These are phyloP conservation scores for Poteriospumella lacustris DNA, from an alignment of 108 stramenopile genomes.

Conservation along the genomic window DNA sequence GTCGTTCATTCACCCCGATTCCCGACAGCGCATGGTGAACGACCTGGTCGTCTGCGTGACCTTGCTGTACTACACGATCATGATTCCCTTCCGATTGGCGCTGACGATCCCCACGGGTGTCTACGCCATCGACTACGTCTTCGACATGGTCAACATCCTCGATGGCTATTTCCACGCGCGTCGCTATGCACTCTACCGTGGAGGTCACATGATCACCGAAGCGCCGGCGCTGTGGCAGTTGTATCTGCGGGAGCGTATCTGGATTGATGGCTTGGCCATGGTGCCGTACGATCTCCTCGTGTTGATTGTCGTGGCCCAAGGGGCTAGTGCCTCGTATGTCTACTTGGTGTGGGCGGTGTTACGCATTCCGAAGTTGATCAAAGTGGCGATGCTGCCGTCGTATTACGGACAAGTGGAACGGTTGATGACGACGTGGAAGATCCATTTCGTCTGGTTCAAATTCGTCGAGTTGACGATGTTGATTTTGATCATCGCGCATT, in stretches of 20 bases:
- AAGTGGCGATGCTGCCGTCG: conserved; percentile 32
- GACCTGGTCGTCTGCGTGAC: conserved; percentile 36
- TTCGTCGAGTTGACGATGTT: conserved; percentile 44
- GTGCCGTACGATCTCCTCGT: conserved; percentile 24
- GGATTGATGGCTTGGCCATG: not conserved
- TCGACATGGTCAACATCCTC: conserved; percentile 42
- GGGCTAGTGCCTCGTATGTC: conserved; percentile 5
- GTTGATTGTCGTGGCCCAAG: not conserved
- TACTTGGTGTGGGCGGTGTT: conserved; percentile 32
- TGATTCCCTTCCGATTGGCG: conserved; percentile 49
- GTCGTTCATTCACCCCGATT: conserved; percentile 45
- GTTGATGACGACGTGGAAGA: conserved; percentile 31
- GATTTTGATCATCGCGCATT: conserved; percentile 54
- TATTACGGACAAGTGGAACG: conserved; percentile 29
- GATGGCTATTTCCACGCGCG: conserved; percentile 47
- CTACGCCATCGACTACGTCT: conserved; percentile 43
- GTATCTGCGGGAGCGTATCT: conserved; percentile 18
- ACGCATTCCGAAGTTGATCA: conserved; percentile 49
- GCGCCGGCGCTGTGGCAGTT: conserved; percentile 30
- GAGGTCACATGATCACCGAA: conserved; percentile 52
- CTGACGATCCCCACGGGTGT: conserved; percentile 21
- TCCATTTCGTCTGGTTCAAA: conserved; percentile 36
- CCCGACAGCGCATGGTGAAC: conserved; percentile 38
- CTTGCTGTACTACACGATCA: conserved; percentile 47
- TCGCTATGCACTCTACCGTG: conserved; percentile 39